A percentile compares a stretch with the other conserved stretches of the same genome.
phyloP scores from a whole-genome alignment of 257 asterid genomes.

The Prunella vulgaris region DNA sequence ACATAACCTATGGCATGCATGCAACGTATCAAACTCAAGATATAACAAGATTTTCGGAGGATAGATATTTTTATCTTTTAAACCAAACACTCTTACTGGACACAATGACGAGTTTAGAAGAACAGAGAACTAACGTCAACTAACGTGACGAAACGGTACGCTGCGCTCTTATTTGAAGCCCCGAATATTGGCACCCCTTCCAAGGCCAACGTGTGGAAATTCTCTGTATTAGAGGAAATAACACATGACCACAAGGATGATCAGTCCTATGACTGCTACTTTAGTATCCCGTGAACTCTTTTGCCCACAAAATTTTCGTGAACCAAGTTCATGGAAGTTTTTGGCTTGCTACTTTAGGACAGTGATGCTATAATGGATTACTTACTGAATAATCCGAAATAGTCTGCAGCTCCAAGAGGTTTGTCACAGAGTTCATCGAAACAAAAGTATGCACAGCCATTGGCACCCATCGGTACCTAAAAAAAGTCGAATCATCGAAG shows the following conservation, averaged over 20 bases:
- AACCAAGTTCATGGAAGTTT: no score
- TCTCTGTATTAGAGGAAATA: constrained; percentile 34
- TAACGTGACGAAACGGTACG: constrained; percentile 65
- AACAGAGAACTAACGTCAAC: constrained; percentile 53
- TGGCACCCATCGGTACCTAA: constrained; percentile 72
- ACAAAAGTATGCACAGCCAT: constrained; percentile 75
- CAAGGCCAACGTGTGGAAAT: constrained; percentile 61
- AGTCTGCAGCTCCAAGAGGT: constrained; percentile 93
- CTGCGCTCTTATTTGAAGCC: constrained; percentile 56
- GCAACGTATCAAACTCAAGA: not conserved
- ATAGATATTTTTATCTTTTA: no score
- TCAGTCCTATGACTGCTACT: no score
- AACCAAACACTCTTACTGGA: no score
- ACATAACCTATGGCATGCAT: constrained; percentile 54
- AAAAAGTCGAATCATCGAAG: not conserved
- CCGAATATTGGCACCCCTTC: constrained; percentile 65
- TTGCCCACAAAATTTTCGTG: no score
- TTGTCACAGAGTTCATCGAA: constrained; percentile 74
- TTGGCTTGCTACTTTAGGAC: not conserved
- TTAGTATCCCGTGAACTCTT: no score
- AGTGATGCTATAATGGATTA: not conserved
- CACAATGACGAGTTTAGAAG: not conserved
- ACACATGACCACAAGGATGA: not conserved
- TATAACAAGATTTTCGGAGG: no score
- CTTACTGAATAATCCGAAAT: constrained; percentile 72